Evolutionary conservation across 768 basidiomycete species (phyloP), one percentile per base, ranked within the genome.

Genomic region (Naganishia friedmannii): DNA sequence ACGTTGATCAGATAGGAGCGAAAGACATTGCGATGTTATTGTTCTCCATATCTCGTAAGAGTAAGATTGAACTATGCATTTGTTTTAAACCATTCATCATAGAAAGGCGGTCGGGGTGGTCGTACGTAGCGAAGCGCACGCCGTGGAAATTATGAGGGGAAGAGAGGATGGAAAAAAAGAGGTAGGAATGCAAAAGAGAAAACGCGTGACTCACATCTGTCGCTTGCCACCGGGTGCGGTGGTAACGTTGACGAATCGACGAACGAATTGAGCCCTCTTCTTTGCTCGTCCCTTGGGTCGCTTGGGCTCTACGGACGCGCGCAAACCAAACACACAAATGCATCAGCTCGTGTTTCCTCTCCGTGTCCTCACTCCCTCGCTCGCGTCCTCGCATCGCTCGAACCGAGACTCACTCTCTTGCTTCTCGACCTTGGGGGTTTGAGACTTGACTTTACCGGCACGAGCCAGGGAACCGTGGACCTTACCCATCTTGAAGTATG

Each of bases 391-490:
- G n/a, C n/a, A 5, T 42, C 66, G n/a, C 21, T 29, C 17, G 19
- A 9, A 21, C 8, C n/a, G 15, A 13, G 7, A 69, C 68, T 57
- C 56, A 69, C 68, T 97, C 86, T 97, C 95, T 85, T 95, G 92
- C 83, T 89, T 88, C 80, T 96, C 95, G 80, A 96, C 95, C 85
- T 97, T 97, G 79, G 94, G 94, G 79, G 90, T 91, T 85, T 94
- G 92, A 77, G 91, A 92, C 85, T 93, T 96, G 86, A 97, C 95
- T 88, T 98, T 97, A 83, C 94, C 94, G 82, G 93, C 93, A 86
- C 93, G 93, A 85, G 93, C 93, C 85, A 95, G 93, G 82, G 93
- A 97, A 83, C 93, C 93, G 90, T 97, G 93, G 85, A 95, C 93
- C 77, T 80, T 80, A 74, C 79, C 79, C 79, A 80, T 80, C 65